Conservation (phyloP, 2,329 filamentous ascomycete species). For the Diaporthe vexans region DNA sequence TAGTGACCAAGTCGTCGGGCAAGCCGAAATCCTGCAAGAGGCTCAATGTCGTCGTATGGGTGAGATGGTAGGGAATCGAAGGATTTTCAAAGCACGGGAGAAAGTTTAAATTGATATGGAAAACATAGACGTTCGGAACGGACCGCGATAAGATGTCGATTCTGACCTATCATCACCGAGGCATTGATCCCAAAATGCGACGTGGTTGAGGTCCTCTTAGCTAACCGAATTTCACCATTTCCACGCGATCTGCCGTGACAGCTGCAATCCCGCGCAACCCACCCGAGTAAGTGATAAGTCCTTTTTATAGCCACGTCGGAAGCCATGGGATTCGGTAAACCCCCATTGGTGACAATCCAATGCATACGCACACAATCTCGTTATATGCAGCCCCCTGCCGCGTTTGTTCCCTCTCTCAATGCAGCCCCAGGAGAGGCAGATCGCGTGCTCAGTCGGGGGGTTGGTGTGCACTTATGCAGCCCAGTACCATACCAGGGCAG, state of each 20-base stretch:
- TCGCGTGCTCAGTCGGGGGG: background rate
- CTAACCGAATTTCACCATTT: constrained; percentile 28
- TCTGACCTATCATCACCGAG: background rate
- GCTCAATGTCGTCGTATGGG: background rate
- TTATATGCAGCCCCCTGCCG: constrained; percentile 5
- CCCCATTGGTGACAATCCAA: constrained; percentile 10
- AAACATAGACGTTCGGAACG: background rate
- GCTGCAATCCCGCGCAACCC: constrained; percentile 17
- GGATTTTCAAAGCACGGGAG: background rate
- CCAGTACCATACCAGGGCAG: background rate
- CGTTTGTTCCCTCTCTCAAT: constrained; percentile 1
- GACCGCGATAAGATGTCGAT: background rate
- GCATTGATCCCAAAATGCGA: constrained; percentile 1
- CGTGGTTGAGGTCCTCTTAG: background rate
- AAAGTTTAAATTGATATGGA: background rate
- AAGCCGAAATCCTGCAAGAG: rapidly evolving
- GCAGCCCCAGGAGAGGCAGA: background rate
- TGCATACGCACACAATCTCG: background rate
- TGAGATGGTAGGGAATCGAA: background rate
- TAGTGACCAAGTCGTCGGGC: background rate
- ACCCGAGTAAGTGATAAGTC: constrained; percentile 21
- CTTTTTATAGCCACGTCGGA: constrained; percentile 7
- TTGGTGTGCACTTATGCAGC: background rate
- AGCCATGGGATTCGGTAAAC: background rate
- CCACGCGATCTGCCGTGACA: constrained; percentile 25